Conservation (phyloP, 768 basidiomycete genomes). For the Boletus patriciae region DNA sequence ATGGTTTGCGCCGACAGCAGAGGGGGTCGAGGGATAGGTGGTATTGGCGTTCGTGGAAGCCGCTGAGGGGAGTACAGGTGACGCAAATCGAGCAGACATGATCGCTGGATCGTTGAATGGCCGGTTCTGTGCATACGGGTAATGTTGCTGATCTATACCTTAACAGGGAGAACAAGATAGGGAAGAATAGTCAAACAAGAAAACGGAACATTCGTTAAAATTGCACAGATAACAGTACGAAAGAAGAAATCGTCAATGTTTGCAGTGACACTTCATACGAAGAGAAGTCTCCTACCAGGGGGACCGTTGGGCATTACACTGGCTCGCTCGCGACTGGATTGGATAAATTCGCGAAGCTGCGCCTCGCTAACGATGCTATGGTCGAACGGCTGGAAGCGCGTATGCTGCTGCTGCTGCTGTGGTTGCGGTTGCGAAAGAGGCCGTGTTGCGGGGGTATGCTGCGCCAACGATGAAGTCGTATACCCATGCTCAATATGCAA, state of each 20-base stretch:
- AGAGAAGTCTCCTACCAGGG: slow-evolving; percentile 51
- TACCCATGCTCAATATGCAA: slow-evolving; percentile 43
- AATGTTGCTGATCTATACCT: slow-evolving; percentile 39
- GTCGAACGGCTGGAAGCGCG: slow-evolving; percentile 58
- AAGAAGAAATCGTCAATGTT: slow-evolving; percentile 36
- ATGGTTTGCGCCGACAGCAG: slow-evolving; percentile 17
- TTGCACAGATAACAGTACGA: slow-evolving; percentile 26
- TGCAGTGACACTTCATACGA: slow-evolving; percentile 35
- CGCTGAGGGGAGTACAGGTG: slow-evolving; percentile 34
- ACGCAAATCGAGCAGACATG: slow-evolving; percentile 69
- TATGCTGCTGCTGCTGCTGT: slow-evolving; percentile 31
- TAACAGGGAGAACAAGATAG: slow-evolving; percentile 13
- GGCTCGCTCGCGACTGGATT: slow-evolving; percentile 62
- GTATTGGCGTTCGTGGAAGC: slow-evolving; percentile 10
- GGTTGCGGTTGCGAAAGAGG: slow-evolving; percentile 38
- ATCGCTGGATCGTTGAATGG: slow-evolving; percentile 76
- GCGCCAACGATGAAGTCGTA: slow-evolving; percentile 49
- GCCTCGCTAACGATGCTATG: slow-evolving; percentile 62
- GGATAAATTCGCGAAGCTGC: slow-evolving; percentile 74
- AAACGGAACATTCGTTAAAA: slow-evolving; percentile 23
- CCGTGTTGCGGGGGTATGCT: slow-evolving; percentile 42
- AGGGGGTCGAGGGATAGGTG: slow-evolving; percentile 11
- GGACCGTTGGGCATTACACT: slow-evolving; percentile 33
- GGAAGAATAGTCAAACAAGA: slow-evolving; percentile 14
- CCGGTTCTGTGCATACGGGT: slow-evolving; percentile 38